Conservation (phyloP, 352 stramenopile genomes). For the Phytophthora colocasiae region DNA sequence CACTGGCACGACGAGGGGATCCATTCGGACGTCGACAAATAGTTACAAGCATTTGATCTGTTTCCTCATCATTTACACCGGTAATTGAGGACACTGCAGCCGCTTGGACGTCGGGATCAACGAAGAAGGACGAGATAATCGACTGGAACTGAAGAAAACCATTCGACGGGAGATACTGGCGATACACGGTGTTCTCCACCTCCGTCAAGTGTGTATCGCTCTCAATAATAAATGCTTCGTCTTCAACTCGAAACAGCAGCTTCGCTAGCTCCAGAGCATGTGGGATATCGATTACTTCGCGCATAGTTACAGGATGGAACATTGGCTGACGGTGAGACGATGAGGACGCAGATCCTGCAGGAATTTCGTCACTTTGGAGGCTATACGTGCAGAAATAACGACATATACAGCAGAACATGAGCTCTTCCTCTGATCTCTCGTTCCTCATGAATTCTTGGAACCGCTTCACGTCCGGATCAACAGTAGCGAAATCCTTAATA, state of each 20-base stretch:
- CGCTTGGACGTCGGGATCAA: slow-evolving; percentile 30
- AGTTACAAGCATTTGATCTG: neutral
- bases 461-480: slow-evolving; percentile 64
- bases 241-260: slow-evolving; percentile 58
- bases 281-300: slow-evolving; percentile 58
- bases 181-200: slow-evolving; percentile 63
- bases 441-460: slow-evolving; percentile 65
- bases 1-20: slow-evolving; percentile 20
- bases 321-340: slow-evolving; percentile 48
- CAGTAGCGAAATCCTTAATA: slow-evolving; percentile 43
- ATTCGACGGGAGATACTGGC: slow-evolving; percentile 55
- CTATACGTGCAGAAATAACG: slow-evolving; percentile 42
- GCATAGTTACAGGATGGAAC: slow-evolving; percentile 59
- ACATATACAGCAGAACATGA: slow-evolving; percentile 70
- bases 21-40: slow-evolving; percentile 23
- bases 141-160: slow-evolving; percentile 60
- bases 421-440: slow-evolving; percentile 59
- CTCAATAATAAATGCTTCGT: slow-evolving; percentile 44
- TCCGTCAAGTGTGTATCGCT: slow-evolving; percentile 56
- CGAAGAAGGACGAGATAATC: slow-evolving; percentile 54
- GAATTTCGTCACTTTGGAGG: slow-evolving; percentile 17
- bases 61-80: neutral
- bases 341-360: slow-evolving; percentile 12
- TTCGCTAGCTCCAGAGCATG: slow-evolving; percentile 54
- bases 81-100: slow-evolving; percentile 7